These are phyloP conservation scores for Didymella pomorum DNA, from an alignment of 2,329 filamentous ascomycete species.

Conservation along the genomic window DNA sequence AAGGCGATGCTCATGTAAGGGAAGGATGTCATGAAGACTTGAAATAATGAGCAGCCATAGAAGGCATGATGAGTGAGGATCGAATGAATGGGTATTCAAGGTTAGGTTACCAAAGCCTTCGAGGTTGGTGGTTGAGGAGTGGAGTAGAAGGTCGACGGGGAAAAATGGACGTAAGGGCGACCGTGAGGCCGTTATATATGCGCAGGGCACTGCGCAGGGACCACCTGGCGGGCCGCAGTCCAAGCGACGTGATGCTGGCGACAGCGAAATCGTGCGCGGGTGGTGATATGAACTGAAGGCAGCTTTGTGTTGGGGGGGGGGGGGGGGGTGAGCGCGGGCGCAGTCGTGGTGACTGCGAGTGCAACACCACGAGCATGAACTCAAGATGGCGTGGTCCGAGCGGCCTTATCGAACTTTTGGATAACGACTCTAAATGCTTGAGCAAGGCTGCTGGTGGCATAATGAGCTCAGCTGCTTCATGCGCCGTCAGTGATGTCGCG, in stretches of 20 bases:
- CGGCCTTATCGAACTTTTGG: constrained; percentile 3
- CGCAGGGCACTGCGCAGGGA: background rate
- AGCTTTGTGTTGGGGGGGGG: background rate
- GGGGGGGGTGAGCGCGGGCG: background rate
- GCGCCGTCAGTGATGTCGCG: background rate
- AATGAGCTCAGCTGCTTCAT: background rate
- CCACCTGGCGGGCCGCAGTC: background rate
- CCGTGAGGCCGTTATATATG: background rate
- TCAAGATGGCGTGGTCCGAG: constrained; percentile 2
- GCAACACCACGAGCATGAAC: background rate
- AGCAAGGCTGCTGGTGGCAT: background rate
- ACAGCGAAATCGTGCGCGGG: constrained; percentile 4
- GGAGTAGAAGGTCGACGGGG: background rate
- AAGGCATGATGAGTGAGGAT: background rate
- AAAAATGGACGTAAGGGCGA: background rate
- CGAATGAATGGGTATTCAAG: no score
- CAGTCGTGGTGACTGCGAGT: background rate
- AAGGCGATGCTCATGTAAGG: constrained; percentile 3
- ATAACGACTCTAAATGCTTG: background rate
- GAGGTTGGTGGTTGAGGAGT: background rate
- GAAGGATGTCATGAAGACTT: constrained; percentile 7
- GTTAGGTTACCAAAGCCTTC: background rate
- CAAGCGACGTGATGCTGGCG: background rate
- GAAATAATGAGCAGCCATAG: constrained; percentile 2
- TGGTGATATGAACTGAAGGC: background rate